Evolutionary conservation across 169 alveolate species (phyloP), one percentile per base, ranked within the genome.

Genomic region (Eimeria praecox): DNA sequence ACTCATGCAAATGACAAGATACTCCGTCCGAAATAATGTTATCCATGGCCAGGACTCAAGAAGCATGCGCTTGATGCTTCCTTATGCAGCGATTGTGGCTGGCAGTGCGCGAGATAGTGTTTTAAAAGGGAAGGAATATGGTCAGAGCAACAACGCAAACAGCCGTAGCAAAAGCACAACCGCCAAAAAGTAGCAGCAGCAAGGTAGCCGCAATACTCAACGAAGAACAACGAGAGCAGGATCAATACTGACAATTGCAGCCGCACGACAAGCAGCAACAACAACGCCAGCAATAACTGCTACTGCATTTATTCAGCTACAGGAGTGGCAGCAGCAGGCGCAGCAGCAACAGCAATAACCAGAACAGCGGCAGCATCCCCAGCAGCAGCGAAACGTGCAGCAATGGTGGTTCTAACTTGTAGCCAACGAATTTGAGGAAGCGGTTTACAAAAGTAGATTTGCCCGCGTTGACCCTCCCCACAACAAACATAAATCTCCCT

Each of bases 381-480:
- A 35, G 75, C 80, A 35, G 52, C 59, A 30, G 54, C 56, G 59
- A 3, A 44, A 33, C 0, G 80, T 56, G 64, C 92, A 56, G 80
- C 77, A 59, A 42, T 16, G 27, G 92, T 42, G 12, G n/a, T 49
- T 6, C 94, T 80, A 30, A 97, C 94, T 78, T 94, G 96, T 98
- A 98, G 77, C 96, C 96, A 82, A 98, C 97, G 87, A 92, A 97
- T 44, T 96, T 96, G 56, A 98, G 97, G 88, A 98, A 98, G 62
- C 98, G 96, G 93, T 98, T 97, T 66, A 98, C 97, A 87, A 98
- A 97, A 3, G 99, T 97, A 10, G 99, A 98, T 95, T 98, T 98
- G 8, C 99, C 99, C 46, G 97, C 97, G 96, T 98, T 98, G 27
- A 97, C 98, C 56, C 98, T 80, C 8, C 97, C 95, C 66, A 95